These are phyloP conservation scores for Ilex aquifolium DNA, from an alignment of 257 asterid genomes.

Conservation along the genomic window DNA sequence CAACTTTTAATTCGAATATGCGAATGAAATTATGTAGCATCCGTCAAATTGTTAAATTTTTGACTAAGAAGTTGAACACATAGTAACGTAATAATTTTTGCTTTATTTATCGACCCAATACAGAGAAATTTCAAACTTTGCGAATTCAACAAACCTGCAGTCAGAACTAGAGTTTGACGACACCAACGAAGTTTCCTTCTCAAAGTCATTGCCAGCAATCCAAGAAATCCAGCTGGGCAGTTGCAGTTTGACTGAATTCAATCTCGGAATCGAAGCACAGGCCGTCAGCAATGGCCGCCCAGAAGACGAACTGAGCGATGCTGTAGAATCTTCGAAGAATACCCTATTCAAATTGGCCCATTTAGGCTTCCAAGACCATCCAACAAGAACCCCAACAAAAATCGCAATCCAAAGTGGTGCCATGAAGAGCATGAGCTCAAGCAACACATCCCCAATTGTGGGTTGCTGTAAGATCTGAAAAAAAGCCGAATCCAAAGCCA, in stretches of 20 bases:
- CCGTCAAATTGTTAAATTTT: background rate
- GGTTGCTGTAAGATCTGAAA: constrained; percentile 57
- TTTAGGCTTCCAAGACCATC: constrained; percentile 95
- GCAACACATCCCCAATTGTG: constrained; percentile 37
- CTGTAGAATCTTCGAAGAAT: constrained; percentile 18
- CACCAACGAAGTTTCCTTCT: constrained; percentile 21
- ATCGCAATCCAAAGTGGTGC: constrained; percentile 80
- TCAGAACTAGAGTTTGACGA: constrained; percentile 27
- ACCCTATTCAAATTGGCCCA: constrained; percentile 50
- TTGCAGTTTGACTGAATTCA: constrained; percentile 44
- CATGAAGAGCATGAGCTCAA: constrained; percentile 52
- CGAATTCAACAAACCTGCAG: constrained; percentile 35
- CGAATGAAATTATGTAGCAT: background rate
- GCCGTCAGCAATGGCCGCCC: constrained; percentile 12
- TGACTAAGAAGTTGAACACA: background rate
- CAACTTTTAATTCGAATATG: background rate
- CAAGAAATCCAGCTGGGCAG: constrained; percentile 39
- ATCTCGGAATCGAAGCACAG: constrained; percentile 28
- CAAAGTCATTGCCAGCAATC: constrained; percentile 23
- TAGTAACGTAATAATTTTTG: too few relatives aligned
- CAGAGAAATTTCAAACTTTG: background rate
- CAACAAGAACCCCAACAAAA: constrained; percentile 72
- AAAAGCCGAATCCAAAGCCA: constrained; percentile 53
- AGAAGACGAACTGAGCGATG: background rate
- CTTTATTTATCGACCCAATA: background rate